These are phyloP conservation scores for Aspergillus indologenus DNA, from an alignment of 495 filamentous ascomycete genomes.

Conservation along the genomic window DNA sequence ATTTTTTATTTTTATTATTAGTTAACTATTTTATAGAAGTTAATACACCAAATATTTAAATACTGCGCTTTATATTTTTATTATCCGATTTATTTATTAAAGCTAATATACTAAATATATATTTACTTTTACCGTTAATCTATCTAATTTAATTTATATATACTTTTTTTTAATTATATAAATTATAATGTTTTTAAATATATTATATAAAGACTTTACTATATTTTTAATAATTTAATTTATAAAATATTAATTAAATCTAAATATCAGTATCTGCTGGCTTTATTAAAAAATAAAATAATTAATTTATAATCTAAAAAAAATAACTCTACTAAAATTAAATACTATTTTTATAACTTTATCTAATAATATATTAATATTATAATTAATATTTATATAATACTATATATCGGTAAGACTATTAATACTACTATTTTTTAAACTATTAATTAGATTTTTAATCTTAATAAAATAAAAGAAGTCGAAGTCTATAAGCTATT, in stretches of 20 bases:
- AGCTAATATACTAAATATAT: too few species aligned
- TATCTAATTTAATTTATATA: slow-evolving; percentile 18
- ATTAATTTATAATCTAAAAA: slow-evolving; percentile 10
- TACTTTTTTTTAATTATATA: slow-evolving; percentile 14
- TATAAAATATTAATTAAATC: slow-evolving; percentile 17
- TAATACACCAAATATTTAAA: slow-evolving; percentile 20
- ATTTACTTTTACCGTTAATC: slow-evolving; percentile 16
- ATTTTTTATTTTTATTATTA: slow-evolving; percentile 13
- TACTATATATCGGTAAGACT: slow-evolving; percentile 18
- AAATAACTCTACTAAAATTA: not conserved
- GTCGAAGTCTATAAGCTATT: slow-evolving; percentile 19
- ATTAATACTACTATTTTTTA: slow-evolving; percentile 14
- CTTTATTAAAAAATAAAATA: slow-evolving; percentile 15
- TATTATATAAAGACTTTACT: slow-evolving; percentile 16
- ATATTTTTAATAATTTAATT: slow-evolving; percentile 16
- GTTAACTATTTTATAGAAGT: slow-evolving; percentile 21
- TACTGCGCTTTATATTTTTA: too few species aligned
- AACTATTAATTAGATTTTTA: slow-evolving; percentile 16
- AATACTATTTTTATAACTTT: too few species aligned
- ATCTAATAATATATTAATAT: not conserved
- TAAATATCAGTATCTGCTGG: slow-evolving; percentile 20
- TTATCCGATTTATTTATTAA: too few species aligned
- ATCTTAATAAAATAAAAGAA: slow-evolving; percentile 17
- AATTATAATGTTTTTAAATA: slow-evolving; percentile 13
- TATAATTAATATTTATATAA: slow-evolving; percentile 15